Base-by-base conservation (phyloP, 1,284 basidiomycete genomes). In the Xanthoconium separans region DNA sequence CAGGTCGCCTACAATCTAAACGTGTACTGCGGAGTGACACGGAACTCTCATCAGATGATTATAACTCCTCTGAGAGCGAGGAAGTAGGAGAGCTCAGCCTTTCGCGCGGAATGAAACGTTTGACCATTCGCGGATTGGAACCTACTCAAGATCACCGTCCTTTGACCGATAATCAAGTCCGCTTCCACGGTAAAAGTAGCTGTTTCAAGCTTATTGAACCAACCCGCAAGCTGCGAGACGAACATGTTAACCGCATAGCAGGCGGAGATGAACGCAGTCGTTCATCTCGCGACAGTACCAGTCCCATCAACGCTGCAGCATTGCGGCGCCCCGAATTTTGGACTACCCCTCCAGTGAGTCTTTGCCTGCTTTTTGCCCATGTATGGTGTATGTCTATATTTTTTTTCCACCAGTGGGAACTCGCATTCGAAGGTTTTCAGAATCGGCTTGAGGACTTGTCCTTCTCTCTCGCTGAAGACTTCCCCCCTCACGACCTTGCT, bases 111-210 rank as follows among this genome's bases (percentile, higher is more conserved):
- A 66, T 74, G 60, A 74, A 72, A 53, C 73, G 71, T 27, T 61
- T 80, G 40, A 75, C 73, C 0, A 54, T 78, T 6, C 69, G 70
- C 5, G 74, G 73, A 2, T 55, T 73, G n/a, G 67, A 68, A 24
- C 70, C 75, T 15, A 60, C 70, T 22, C 65, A 65, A 30, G 56
- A 64, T 44, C 45, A 44, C 11, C 36, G 44, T 16, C 27, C 47
- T 33, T 48, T 68, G 3, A 24, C 53, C 1, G 75, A 76, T 52
- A 72, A 69, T 50, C 73, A 73, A 54, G 65, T 71, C 37, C 77
- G 84, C 33, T 85, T 83, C 59, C 81, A 85, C 61, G 84, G 83
- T n/a, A 79, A 81, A 61, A 84, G 81, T 60, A 84, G 81, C 59
- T 73, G 73, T n/a, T 75, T 80, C 45, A 75, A 77, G 34, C 75